These are phyloP conservation scores for Fusarium sp. DNA, from an alignment of 2,329 filamentous ascomycete genomes.

Conservation along the genomic window DNA sequence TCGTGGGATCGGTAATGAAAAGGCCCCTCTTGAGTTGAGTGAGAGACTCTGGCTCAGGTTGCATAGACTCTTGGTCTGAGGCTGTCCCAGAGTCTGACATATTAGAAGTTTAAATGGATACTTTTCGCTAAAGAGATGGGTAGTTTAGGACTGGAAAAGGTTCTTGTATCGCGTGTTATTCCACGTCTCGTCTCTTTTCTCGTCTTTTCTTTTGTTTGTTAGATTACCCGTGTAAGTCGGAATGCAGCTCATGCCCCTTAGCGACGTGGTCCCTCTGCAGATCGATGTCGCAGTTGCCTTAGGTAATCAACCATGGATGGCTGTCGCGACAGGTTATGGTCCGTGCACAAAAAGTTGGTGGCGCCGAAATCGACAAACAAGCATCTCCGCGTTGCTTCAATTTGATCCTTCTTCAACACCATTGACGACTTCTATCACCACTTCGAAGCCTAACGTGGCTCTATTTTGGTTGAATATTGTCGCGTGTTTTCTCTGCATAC, in stretches of 20 bases:
- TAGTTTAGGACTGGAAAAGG: too few species aligned
- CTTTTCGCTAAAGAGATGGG: not conserved
- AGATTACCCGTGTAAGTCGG: constrained; percentile 42
- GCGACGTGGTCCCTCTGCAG: constrained; percentile 40
- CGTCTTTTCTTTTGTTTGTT: constrained; percentile 20
- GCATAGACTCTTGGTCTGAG: constrained; percentile 36
- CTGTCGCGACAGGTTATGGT: constrained; percentile 24
- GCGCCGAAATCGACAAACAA: constrained; percentile 23
- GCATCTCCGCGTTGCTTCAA: constrained; percentile 16
- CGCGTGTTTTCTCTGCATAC: constrained; percentile 6
- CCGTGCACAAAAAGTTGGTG: constrained; percentile 47
- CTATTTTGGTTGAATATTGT: constrained; percentile 3
- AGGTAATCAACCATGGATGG: constrained; percentile 19
- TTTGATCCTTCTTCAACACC: constrained; percentile 23
- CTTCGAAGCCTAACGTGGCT: not conserved
- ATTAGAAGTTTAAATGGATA: not conserved
- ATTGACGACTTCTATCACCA: constrained; percentile 11
- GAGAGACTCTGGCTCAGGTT: constrained; percentile 40
- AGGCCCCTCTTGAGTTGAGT: constrained; percentile 40
- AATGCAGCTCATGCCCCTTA: constrained; percentile 38
- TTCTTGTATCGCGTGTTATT: not conserved
- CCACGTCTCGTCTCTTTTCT: constrained; percentile 3
- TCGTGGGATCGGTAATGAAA: constrained; percentile 44
- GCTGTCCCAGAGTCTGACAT: constrained; percentile 42
- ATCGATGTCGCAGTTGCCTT: constrained; percentile 13